Conservation (phyloP, 2,329 filamentous ascomycete genomes). For the Zalaria obscura region DNA sequence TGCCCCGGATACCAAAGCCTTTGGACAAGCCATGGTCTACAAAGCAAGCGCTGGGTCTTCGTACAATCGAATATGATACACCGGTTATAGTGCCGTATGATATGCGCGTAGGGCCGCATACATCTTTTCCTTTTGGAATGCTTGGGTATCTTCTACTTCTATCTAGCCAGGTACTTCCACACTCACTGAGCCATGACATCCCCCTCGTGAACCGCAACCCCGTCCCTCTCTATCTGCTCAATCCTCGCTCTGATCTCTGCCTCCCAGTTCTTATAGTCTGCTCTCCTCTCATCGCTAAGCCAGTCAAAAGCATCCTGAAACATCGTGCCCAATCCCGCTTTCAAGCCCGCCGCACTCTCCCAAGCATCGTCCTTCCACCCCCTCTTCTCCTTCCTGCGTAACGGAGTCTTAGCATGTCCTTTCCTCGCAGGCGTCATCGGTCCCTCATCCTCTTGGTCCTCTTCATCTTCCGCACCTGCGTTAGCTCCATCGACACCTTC, state of each 20-base stretch:
- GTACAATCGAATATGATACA: too few relatives aligned
- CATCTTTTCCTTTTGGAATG: too few relatives aligned
- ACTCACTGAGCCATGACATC: not conserved
- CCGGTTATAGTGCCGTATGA: too few relatives aligned
- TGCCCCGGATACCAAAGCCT: too few relatives aligned
- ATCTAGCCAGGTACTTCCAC: too few relatives aligned
- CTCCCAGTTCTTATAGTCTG: slow-evolving; percentile 53
- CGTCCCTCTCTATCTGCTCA: slow-evolving; percentile 26
- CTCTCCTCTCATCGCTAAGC: slow-evolving; percentile 47
- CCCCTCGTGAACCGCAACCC: not conserved
- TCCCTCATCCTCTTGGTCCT: slow-evolving; percentile 1
- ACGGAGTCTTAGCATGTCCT: slow-evolving; percentile 16
- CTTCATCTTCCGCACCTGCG: not conserved
- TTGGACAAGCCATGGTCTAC: too few relatives aligned
- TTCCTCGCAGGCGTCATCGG: not conserved
- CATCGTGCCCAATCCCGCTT: slow-evolving; percentile 48
- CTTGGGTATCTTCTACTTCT: too few relatives aligned
- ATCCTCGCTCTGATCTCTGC: slow-evolving; percentile 43
- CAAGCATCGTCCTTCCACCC: slow-evolving; percentile 9
- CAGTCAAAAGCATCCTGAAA: slow-evolving; percentile 63
- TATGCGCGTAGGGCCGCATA: too few relatives aligned
- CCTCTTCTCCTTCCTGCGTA: slow-evolving; percentile 20
- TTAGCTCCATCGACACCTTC: not conserved
- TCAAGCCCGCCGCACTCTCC: slow-evolving; percentile 15
- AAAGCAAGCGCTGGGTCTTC: too few relatives aligned